Evolutionary conservation across 2,329 filamentous ascomycete genomes (phyloP), one percentile per base, ranked within the genome.

Genomic region (Colletotrichum brevisporum): DNA sequence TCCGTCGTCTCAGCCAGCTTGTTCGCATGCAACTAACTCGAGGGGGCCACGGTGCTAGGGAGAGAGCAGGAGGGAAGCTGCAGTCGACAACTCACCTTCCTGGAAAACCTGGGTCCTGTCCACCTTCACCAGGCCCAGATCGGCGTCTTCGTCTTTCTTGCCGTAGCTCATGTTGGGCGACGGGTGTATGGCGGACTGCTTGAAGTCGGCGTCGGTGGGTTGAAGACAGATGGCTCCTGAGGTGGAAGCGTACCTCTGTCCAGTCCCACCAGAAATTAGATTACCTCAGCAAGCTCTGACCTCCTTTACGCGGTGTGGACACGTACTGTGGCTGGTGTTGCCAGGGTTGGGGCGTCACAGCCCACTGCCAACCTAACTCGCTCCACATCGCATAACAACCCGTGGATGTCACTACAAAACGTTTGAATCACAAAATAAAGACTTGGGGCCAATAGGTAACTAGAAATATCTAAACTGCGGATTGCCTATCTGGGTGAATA

Each of bases 61-160:
- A 58, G 41, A 58, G 41, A 43, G 24, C 52, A 41, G 13, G 13
- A 18, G 24, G 27, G 24, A 48, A 12, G 36, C 16, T 53, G 52
- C 12, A 9, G 41, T 39, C 41, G 13, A 15, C 18, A 47, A 59
- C 86, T 79, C 83, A 98, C 96, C 96, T 92, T 99, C 96, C 86
- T 98, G 96, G 83, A 98, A 98, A 74, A 99, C 96, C 76, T 95
- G 94, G 66, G 95, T 98, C 78, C 97, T 92, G 85, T 99, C 96
- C 78, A 98, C 94, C 89, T 95, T 97, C 87, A 98, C 92, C 86
- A 98, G 89, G 79, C 93, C 92, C 81, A 92, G 90, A 81, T 98
- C 95, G 79, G 92, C 94, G 86, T 99, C 96, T 88, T 98, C 96
- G 83, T 99, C 95, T 88, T 97, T 98, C 87, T 99, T 99, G 87